A percentile compares a stretch with the other conserved stretches of the same genome.
Conservation (phyloP, 2,329 filamentous ascomycete genomes). For the Apiospora kogelbergensis region DNA sequence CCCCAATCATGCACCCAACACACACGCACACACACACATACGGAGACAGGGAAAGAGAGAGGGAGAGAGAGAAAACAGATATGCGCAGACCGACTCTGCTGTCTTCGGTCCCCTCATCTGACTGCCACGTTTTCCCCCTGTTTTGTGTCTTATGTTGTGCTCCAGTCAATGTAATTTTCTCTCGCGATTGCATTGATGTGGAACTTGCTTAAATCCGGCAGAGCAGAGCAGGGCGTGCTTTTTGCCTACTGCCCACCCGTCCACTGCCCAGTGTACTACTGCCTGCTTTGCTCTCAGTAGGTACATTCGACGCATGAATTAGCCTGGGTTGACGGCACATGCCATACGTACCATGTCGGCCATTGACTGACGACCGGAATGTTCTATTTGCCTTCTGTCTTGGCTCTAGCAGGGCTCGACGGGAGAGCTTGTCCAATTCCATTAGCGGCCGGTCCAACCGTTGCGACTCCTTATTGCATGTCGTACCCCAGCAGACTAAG, state of each 20-base stretch:
- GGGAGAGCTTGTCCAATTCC: constrained; percentile 1
- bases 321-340: neutral
- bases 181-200: constrained; percentile 3
- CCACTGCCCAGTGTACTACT: neutral
- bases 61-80: neutral
- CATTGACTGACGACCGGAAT: neutral
- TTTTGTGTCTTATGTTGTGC: constrained; percentile 4
- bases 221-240: neutral
- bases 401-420: neutral
- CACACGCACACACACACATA: neutral
- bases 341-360: neutral
- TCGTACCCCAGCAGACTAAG: too few relatives aligned
- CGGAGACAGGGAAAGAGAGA: too few relatives aligned
- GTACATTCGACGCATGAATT: neutral
- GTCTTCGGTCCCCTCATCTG: neutral
- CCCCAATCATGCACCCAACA: neutral
- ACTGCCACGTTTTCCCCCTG: constrained; percentile 3
- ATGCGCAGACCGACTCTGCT: neutral
- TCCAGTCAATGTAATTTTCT: constrained; percentile 5
- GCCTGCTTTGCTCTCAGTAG: neutral
- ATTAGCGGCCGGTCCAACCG: constrained; percentile 1
- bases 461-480: neutral
- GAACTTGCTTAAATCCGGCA: neutral
- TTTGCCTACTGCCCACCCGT: neutral
- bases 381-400: neutral